A percentile compares a stretch with the other conserved stretches of the same genome.
These are phyloP conservation scores for Sisymbrium irio DNA, from an alignment of 345 rosid species.

Conservation along the genomic window DNA sequence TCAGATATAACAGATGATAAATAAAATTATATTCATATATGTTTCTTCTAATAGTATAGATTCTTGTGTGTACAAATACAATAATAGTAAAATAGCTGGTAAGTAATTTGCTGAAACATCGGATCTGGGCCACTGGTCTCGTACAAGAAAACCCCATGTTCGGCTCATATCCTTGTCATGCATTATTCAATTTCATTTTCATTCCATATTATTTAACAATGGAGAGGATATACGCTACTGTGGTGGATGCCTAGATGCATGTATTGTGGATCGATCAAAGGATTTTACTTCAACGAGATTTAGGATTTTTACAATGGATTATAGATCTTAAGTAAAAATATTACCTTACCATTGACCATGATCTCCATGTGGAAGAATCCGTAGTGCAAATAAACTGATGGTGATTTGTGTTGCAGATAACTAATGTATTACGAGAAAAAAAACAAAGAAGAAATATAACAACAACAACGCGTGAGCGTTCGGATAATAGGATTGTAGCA, in stretches of 20 bases:
- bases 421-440: background rate
- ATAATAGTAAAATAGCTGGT: no score
- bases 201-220: background rate
- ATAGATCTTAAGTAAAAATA: no score
- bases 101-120: no score
- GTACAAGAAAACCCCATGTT: no score
- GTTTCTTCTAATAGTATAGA: no score
- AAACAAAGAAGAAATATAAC: background rate
- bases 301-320: no score
- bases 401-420: background rate
- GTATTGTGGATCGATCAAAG: background rate
- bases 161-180: no score
- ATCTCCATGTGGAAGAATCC: background rate
- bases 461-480: background rate
- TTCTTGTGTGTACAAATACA: no score
- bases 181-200: background rate
- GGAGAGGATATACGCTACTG: background rate
- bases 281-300: background rate
- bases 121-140: no score
- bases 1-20: no score
- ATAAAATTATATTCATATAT: no score
- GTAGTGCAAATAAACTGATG: background rate
- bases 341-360: no score
- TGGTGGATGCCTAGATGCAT: background rate
- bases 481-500: conserved; percentile 6